A percentile compares a stretch with the other conserved stretches of the same genome.
Evolutionary conservation across 2,329 filamentous ascomycete species (phyloP).

Genomic region (Colletotrichum liaoningense): DNA sequence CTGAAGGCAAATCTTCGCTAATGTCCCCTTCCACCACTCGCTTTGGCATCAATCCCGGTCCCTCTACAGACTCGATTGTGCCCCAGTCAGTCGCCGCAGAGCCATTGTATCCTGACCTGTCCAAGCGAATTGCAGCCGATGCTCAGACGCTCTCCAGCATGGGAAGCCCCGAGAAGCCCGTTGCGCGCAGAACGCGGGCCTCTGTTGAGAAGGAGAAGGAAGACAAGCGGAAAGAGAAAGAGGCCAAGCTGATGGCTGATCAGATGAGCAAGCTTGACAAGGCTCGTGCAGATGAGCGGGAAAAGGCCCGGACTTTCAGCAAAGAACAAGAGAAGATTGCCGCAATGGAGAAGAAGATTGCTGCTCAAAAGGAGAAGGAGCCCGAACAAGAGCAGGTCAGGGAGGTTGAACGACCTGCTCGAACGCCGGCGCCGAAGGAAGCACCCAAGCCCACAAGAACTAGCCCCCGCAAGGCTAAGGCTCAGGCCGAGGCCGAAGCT

Average conservation of each 20-base stretch:
- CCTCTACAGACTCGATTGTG: constrained; percentile 62
- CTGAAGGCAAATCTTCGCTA: constrained; percentile 69
- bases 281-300: constrained; percentile 75
- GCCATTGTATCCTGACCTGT: constrained; percentile 59
- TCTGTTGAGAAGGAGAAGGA: constrained; percentile 72
- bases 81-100: constrained; percentile 45
- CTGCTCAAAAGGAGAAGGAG: constrained; percentile 56
- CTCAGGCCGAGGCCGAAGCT: constrained; percentile 47
- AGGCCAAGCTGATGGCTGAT: constrained; percentile 70
- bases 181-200: constrained; percentile 64
- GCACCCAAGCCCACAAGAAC: constrained; percentile 57
- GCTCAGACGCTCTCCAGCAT: constrained; percentile 40
- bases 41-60: constrained; percentile 54
- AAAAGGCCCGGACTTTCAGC: constrained; percentile 71
- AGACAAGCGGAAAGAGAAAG: constrained; percentile 75
- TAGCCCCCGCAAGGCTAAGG: constrained; percentile 64
- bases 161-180: constrained; percentile 56
- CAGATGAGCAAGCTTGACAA: constrained; percentile 74
- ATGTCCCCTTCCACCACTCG: constrained; percentile 65
- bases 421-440: constrained; percentile 50
- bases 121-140: constrained; percentile 48
- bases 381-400: constrained; percentile 33
- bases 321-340: constrained; percentile 67
- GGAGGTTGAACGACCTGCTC: constrained; percentile 36
- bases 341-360: constrained; percentile 64